phyloP scores from a whole-genome alignment of 495 filamentous ascomycete genomes.

The Astrocystis sublimbata region DNA sequence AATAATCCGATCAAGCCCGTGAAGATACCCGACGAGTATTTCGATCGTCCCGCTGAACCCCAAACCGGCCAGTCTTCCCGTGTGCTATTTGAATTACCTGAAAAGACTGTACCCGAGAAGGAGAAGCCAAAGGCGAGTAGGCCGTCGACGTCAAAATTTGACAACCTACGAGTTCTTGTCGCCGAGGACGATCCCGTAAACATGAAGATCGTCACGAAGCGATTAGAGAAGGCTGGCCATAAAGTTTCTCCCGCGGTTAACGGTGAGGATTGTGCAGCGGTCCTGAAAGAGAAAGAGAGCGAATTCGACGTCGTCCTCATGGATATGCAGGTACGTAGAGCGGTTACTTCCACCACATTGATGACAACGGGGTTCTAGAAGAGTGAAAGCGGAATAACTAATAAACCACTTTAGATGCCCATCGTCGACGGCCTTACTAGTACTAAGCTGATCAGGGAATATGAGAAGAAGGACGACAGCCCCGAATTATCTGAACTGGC shows the following conservation, averaged over 20 bases:
- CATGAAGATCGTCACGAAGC: constrained; percentile 80
- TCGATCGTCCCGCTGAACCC: constrained; percentile 20
- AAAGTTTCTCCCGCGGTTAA: constrained; percentile 73
- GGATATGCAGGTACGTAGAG: constrained; percentile 79
- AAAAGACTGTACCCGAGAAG: constrained; percentile 12
- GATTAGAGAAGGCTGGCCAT: constrained; percentile 79
- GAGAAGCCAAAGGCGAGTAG: neutral
- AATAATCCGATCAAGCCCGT: constrained; percentile 43
- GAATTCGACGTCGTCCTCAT: constrained; percentile 86
- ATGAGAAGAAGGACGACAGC: constrained; percentile 54
- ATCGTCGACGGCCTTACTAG: constrained; percentile 87
- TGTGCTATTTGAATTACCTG: constrained; percentile 39
- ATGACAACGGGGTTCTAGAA: neutral
- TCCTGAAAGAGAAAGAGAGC: constrained; percentile 60
- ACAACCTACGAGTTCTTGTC: constrained; percentile 67
- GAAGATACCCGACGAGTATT: constrained; percentile 41
- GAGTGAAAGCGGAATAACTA: neutral
- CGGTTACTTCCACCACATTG: neutral
- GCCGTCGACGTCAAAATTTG: constrained; percentile 2
- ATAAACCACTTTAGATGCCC: constrained; percentile 68
- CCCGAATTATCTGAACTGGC: constrained; percentile 50
- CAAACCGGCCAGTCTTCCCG: constrained; percentile 27
- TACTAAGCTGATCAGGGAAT: constrained; percentile 76
- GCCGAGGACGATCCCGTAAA: constrained; percentile 96
- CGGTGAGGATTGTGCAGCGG: constrained; percentile 79